These are phyloP conservation scores for Vaccinium myrtillus DNA, from an alignment of 148 eudicot species.

Conservation along the genomic window DNA sequence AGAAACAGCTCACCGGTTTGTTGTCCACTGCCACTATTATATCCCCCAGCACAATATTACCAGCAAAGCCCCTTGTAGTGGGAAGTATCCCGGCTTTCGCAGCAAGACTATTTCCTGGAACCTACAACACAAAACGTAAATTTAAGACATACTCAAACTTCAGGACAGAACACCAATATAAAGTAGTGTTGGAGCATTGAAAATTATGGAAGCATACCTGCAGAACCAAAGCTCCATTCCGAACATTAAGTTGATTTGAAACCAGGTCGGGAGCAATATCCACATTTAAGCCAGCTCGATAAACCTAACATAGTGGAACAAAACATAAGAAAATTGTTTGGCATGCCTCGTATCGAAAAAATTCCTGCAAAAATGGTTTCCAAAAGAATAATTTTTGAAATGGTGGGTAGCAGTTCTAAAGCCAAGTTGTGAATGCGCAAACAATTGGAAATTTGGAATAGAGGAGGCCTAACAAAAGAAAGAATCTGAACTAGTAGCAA, in stretches of 20 bases:
- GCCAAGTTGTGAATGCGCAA: background rate
- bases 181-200: background rate
- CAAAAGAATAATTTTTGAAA: background rate
- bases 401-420: slow-evolving; percentile 1
- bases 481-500: slow-evolving; percentile 13
- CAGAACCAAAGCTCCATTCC: slow-evolving; percentile 88
- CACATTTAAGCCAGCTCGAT: slow-evolving; percentile 78
- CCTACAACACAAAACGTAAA: slow-evolving; percentile 38
- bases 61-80: slow-evolving; percentile 94
- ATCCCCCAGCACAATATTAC: slow-evolving; percentile 90
- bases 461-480: background rate
- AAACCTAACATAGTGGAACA: slow-evolving; percentile 45
- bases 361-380: background rate
- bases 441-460: too few relatives aligned
- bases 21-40: slow-evolving; percentile 72
- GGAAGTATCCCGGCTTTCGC: slow-evolving; percentile 92
- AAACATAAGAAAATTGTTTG: background rate
- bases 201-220: slow-evolving; percentile 39
- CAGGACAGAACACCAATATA: background rate
- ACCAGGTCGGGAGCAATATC: slow-evolving; percentile 86
- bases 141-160: background rate
- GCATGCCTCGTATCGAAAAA: background rate
- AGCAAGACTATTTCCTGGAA: slow-evolving; percentile 79
- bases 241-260: slow-evolving; percentile 90
- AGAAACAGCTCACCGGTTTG: slow-evolving; percentile 62